These are phyloP conservation scores for Phytophthora chlamydospora DNA, from an alignment of 352 stramenopile species.

Conservation along the genomic window DNA sequence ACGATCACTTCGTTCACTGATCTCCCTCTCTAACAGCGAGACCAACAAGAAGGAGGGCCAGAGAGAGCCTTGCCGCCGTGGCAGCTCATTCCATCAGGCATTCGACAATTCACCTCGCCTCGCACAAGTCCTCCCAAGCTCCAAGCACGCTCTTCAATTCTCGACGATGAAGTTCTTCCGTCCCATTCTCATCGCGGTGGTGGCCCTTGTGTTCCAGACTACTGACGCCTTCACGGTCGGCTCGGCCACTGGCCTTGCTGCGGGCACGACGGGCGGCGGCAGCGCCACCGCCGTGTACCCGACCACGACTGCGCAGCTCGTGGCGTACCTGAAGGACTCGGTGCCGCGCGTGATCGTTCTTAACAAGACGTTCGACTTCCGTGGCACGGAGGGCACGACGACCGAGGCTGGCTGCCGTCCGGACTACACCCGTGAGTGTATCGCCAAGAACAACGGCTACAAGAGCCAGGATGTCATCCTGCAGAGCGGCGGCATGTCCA, in stretches of 20 bases:
- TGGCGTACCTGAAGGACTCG: constrained; percentile 33
- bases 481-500: constrained; percentile 27
- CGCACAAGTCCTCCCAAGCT: constrained; percentile 3
- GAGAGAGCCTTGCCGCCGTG: background rate
- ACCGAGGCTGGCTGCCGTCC: constrained; percentile 48
- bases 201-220: constrained; percentile 23
- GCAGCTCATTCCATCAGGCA: background rate
- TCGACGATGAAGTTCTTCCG: constrained; percentile 31
- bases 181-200: constrained; percentile 28
- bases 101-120: constrained; percentile 19
- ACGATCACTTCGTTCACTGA: constrained; percentile 19
- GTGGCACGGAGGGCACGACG: constrained; percentile 43
- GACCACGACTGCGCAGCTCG: constrained; percentile 40
- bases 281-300: constrained; percentile 39
- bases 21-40: constrained; percentile 19
- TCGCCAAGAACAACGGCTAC: constrained; percentile 48
- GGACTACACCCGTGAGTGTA: constrained; percentile 36
- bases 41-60: constrained; percentile 1
- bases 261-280: constrained; percentile 44
- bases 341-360: constrained; percentile 44
- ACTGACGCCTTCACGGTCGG: constrained; percentile 30
- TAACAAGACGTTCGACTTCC: constrained; percentile 49
- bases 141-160: background rate
- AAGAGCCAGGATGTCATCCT: constrained; percentile 49
- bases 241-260: constrained; percentile 36